Conservation (phyloP, 1,284 basidiomycete species). For the Cryptococcus sp. region DNA sequence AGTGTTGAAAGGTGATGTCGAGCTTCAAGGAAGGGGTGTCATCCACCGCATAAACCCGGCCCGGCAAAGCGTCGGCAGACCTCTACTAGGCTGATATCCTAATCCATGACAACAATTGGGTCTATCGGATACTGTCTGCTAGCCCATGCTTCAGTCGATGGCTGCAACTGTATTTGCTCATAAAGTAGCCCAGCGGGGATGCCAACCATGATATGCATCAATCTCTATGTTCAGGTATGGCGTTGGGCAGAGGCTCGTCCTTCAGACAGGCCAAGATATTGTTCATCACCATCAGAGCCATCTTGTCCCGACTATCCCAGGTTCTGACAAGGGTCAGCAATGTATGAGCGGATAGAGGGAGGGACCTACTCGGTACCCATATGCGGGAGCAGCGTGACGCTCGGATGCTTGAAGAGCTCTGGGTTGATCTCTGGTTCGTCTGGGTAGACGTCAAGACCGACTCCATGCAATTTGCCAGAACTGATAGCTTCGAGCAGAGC, state of each 20-base stretch:
- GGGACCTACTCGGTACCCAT: slow-evolving; percentile 25
- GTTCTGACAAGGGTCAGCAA: slow-evolving; percentile 10
- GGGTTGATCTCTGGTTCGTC: slow-evolving; percentile 22
- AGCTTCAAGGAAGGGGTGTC: too few species aligned
- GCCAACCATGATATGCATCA: too few species aligned
- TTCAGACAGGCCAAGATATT: slow-evolving; percentile 24
- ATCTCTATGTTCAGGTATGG: slow-evolving; percentile 14
- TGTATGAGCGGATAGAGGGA: background rate
- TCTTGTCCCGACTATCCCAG: slow-evolving; percentile 26
- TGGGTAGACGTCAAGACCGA: slow-evolving; percentile 62
- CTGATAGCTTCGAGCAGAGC: slow-evolving; percentile 73
- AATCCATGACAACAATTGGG: too few species aligned
- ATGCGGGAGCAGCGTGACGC: slow-evolving; percentile 21
- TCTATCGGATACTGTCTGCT: too few species aligned
- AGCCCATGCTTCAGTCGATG: too few species aligned
- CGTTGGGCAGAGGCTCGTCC: slow-evolving; percentile 17
- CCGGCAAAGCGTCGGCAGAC: too few species aligned
- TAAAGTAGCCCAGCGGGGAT: too few species aligned
- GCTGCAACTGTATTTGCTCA: too few species aligned
- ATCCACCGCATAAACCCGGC: too few species aligned
- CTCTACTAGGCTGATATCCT: too few species aligned
- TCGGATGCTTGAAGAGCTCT: slow-evolving; percentile 21
- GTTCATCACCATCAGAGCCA: slow-evolving; percentile 27
- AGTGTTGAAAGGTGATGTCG: too few species aligned
- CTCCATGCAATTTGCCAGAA: slow-evolving; percentile 68